Percentiles rank a stretch among this genome's conserved stretches.
These are phyloP conservation scores for Paxillus ammoniavirescens DNA, from an alignment of 768 basidiomycete species.

Conservation along the genomic window DNA sequence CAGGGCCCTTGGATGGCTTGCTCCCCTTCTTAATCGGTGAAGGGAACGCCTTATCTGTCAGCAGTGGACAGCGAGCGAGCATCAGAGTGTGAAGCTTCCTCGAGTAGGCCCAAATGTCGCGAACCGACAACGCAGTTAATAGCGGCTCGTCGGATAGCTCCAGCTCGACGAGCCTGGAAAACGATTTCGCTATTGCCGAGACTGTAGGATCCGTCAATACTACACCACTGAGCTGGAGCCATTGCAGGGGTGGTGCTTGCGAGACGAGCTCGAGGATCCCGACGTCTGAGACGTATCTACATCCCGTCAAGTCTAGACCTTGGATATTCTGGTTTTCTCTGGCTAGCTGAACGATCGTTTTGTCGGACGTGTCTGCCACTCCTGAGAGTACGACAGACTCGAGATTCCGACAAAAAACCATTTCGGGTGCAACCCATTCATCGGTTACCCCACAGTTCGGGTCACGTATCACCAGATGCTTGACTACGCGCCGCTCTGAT, in stretches of 20 bases:
- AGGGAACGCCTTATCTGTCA: constrained; percentile 83
- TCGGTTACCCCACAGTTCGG: constrained; percentile 46
- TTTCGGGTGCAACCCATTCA: constrained; percentile 54
- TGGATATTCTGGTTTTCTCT: constrained; percentile 62
- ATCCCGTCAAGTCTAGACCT: constrained; percentile 75
- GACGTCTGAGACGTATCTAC: constrained; percentile 73
- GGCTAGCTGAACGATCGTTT: constrained; percentile 63
- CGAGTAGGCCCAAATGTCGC: constrained; percentile 81
- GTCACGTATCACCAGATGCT: constrained; percentile 55
- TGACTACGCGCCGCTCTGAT: constrained; percentile 58
- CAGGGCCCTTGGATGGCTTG: constrained; percentile 24
- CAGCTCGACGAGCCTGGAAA: constrained; percentile 76
- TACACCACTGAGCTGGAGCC: constrained; percentile 69
- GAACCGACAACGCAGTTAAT: constrained; percentile 65
- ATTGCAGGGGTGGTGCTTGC: constrained; percentile 65
- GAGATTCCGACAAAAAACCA: constrained; percentile 62
- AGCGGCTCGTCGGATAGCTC: constrained; percentile 72
- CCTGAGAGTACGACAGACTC: constrained; percentile 68
- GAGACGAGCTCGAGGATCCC: constrained; percentile 70
- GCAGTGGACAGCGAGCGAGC: constrained; percentile 70
- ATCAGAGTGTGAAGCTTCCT: constrained; percentile 74
- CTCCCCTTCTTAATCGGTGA: constrained; percentile 38
- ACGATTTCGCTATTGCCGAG: constrained; percentile 69
- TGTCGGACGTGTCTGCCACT: constrained; percentile 66
- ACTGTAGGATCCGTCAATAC: constrained; percentile 62